Conservation (phyloP, 2,329 filamentous ascomycete species). For the Drechslera avenae region DNA sequence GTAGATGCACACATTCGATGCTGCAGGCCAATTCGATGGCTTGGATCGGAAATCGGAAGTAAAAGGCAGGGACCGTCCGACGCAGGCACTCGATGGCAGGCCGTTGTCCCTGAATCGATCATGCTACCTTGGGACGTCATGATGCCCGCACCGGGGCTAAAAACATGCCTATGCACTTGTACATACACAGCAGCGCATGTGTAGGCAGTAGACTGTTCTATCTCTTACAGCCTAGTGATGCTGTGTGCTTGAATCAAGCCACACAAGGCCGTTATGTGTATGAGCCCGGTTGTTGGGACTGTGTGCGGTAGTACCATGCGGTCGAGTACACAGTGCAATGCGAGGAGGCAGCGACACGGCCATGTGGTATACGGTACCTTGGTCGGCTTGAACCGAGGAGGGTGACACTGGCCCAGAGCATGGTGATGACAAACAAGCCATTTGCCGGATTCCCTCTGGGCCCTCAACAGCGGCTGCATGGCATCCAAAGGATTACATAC, state of each 20-base stretch:
- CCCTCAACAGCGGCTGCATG: no score
- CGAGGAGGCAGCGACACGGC: conserved; percentile 24
- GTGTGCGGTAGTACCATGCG: conserved; percentile 35
- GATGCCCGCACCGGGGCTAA: conserved; percentile 10
- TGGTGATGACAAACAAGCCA: background rate
- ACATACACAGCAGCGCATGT: conserved; percentile 28
- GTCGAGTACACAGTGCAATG: conserved; percentile 27
- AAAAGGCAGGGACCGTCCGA: background rate
- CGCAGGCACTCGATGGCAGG: background rate
- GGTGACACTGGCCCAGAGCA: conserved; percentile 4
- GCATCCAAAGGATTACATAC: no score
- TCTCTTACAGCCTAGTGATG: conserved; percentile 22
- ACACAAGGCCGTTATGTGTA: conserved; percentile 39
- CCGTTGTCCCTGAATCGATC: background rate
- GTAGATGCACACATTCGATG: conserved; percentile 19
- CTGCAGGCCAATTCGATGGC: conserved; percentile 33
- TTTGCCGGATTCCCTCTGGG: no score
- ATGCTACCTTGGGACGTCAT: background rate
- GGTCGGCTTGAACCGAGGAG: conserved; percentile 16
- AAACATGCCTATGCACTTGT: conserved; percentile 13
- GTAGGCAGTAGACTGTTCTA: conserved; percentile 9
- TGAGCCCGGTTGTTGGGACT: conserved; percentile 43
- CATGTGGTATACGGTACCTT: conserved; percentile 31
- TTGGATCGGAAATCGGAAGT: conserved; percentile 23
- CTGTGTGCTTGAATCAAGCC: conserved; percentile 25